Base-by-base conservation (phyloP, 2,329 filamentous ascomycete genomes). In the Trichoderma aggressivum region DNA sequence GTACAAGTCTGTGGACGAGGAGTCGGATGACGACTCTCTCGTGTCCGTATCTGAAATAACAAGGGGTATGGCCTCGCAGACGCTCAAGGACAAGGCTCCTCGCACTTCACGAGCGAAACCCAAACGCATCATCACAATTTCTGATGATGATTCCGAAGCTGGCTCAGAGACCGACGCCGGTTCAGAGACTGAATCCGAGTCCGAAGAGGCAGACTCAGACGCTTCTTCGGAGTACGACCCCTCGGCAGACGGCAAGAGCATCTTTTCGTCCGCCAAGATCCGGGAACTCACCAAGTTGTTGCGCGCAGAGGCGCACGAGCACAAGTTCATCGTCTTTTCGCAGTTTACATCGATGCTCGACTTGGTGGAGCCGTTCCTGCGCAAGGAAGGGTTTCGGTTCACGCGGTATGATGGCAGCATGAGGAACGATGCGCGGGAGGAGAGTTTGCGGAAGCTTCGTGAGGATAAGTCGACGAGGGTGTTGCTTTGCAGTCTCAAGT, bases 261-360 rank as follows among this genome's bases (percentile, higher is more conserved):
- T 92, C 39, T 84, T 88, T 30, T 87, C 90, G 2, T 99, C 96
- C 0, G 95, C 96, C 76, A 99, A 99, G 84, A 97, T 99, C 77
- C 90, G 92, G 58, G 90, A 96, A 76, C 87, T 98, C 24, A 88
- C 97, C 77, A 86, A 89, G 72, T 92, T 99, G 65, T 88, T 99
- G 10, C 88, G 90, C 74, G 89, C 89, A 58, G 96, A 99, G 80
- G 90, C 90, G 0, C 84, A 86, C 2, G 86, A 94, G 72, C 93
- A 97, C 86, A 99, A 99, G 79, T 97, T 97, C 79, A 99, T 99
- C 77, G 94, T 99, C 74, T 99, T 99, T 82, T 97, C 94, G 1
- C 94, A 98, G 77, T 99, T 99, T 82, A 99, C 96, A 0, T 96
- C 94, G 0, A 99, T 99, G 96, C 89, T 99, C 59, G 93, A 98